Evolutionary conservation across 495 filamentous ascomycete species (phyloP), one percentile per base, ranked within the genome.

Genomic region (Penicillium waksmanii): DNA sequence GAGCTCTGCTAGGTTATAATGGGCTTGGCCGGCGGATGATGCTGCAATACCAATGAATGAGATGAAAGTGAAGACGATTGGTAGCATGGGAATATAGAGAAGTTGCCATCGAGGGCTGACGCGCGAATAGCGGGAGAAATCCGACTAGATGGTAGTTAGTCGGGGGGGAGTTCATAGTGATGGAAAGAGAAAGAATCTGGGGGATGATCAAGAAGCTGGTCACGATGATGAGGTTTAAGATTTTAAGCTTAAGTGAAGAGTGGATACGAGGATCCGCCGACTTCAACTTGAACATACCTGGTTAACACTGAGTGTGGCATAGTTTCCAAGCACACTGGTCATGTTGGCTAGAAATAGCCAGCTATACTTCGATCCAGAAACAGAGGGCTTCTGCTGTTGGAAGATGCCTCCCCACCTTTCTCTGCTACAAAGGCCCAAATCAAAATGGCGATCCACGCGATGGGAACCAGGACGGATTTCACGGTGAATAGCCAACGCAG

Each of bases 81-180:
- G 79, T 10, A 82, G 69, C 68, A 80, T 72, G 3, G 77, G 78
- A 17, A 81, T 67, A 58, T 81, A 81, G 8, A 81, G 72, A 31
- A 79, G 66, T 53, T 79, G 77, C 77, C 77, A 80, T 48, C 71
- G 71, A 0, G 73, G 65, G 52, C 58, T 72, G 38, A 77, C 68
- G 18, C 75, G 76, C 34, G 77, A 79, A 60, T 82, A 82, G 40
- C 80, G 80, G 0, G 75, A 76, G 61, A 81, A 80, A 58, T 82
- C 79, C 3, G 72, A 73, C 76, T 74, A 43, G 63, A 21, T 15
- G 55, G 58, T 19, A 49, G 44, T 56, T 48, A 55, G 49, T 34
- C 19, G 8, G 23, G 27, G 27, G 51, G 35, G 38, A 23, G 6
- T 52, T 36, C 31, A n/a, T n/a, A n/a, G n/a, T n/a, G n/a, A 12